Conservation (phyloP, 768 basidiomycete species). For the Pisolithus marmoratus region DNA sequence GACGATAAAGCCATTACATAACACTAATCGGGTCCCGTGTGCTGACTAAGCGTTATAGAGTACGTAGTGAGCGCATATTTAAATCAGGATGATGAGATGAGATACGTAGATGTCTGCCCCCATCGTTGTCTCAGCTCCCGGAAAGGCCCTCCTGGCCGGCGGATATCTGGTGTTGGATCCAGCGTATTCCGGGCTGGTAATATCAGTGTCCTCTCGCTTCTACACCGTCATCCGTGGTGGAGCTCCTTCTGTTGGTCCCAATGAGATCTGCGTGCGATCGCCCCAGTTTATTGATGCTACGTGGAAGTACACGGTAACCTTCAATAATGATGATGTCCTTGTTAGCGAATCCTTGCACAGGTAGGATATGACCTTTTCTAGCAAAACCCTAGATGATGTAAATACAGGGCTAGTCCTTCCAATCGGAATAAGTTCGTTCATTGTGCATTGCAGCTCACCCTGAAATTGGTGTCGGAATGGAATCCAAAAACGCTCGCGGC, state of each 20-base stretch:
- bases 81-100: background rate
- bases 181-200: constrained; percentile 76
- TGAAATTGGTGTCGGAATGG: constrained; percentile 61
- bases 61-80: no score
- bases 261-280: constrained; percentile 69
- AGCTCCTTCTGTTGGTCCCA: constrained; percentile 18
- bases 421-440: constrained; percentile 90
- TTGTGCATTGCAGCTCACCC: constrained; percentile 75
- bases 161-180: constrained; percentile 96
- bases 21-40: background rate
- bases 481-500: constrained; percentile 39
- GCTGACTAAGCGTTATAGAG: constrained; percentile 23
- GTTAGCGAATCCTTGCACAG: constrained; percentile 19
- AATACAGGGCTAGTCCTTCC: constrained; percentile 6
- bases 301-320: constrained; percentile 64
- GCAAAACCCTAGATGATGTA: background rate
- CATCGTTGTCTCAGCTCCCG: constrained; percentile 84
- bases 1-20: constrained; percentile 34
- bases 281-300: constrained; percentile 83
- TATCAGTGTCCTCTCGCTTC: constrained; percentile 92
- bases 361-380: constrained; percentile 4
- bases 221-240: constrained; percentile 64
- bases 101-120: constrained; percentile 35
- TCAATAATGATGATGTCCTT: constrained; percentile 27
- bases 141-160: constrained; percentile 92